Percentiles rank a stretch among this genome's conserved stretches.
Evolutionary conservation across 1,284 basidiomycete species (phyloP).

Genomic region (Moesziomyces globuligerus): DNA sequence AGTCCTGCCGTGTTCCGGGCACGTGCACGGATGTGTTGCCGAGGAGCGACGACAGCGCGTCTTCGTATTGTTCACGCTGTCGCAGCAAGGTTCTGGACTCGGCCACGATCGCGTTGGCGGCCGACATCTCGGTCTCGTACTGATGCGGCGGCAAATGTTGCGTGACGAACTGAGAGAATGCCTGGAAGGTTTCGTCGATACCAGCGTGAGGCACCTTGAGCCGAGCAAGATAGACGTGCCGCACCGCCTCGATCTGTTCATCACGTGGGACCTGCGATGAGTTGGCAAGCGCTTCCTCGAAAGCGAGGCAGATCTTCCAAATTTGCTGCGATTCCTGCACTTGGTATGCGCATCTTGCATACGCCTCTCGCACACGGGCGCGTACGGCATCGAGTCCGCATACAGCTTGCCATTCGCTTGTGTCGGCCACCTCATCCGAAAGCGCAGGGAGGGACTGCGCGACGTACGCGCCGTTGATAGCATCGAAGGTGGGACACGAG

Average conservation of each 20-base stretch:
- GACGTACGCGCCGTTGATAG: slow-evolving; percentile 7
- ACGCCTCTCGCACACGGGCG: slow-evolving; percentile 37
- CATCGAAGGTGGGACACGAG: slow-evolving; percentile 27
- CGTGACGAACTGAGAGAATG: slow-evolving; percentile 57
- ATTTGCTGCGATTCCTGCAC: slow-evolving; percentile 46
- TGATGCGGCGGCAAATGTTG: slow-evolving; percentile 43
- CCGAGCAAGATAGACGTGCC: slow-evolving; percentile 52
- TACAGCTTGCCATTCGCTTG: slow-evolving; percentile 8
- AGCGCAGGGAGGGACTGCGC: slow-evolving; percentile 20
- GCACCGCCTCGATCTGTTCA: slow-evolving; percentile 38
- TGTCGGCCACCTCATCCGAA: not conserved
- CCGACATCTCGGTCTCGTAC: slow-evolving; percentile 58
- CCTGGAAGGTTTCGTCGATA: slow-evolving; percentile 53
- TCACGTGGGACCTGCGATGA: slow-evolving; percentile 14
- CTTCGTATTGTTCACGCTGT: slow-evolving; percentile 49
- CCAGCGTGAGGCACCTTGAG: slow-evolving; percentile 50
- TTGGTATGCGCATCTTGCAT: slow-evolving; percentile 39
- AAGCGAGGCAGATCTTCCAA: slow-evolving; percentile 53
- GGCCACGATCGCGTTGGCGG: slow-evolving; percentile 46
- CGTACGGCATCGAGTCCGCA: slow-evolving; percentile 24
- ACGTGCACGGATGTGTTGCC: slow-evolving; percentile 1
- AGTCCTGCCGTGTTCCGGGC: slow-evolving; percentile 19
- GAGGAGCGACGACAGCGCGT: slow-evolving; percentile 9
- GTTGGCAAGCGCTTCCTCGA: slow-evolving; percentile 37
- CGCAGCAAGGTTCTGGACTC: slow-evolving; percentile 21